Base-by-base conservation (phyloP, 139 green algal species). In the Micromonas commoda region DNA sequence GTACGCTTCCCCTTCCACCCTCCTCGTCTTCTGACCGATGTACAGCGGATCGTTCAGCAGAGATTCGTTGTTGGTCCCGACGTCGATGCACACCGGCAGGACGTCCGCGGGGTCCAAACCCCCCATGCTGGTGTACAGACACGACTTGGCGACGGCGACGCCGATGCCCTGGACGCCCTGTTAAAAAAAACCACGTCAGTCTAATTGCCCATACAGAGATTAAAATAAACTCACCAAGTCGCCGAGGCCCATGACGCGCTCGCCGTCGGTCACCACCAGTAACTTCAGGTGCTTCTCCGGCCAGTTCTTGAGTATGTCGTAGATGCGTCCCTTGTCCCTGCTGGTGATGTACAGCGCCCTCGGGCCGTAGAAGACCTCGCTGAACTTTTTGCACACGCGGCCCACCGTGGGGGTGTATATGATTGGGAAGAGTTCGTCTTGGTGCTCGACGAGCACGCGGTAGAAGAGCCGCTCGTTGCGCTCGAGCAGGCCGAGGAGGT, bases 401-500 rank as follows among this genome's bases (percentile, higher is more conserved):
- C 92, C 89, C 1, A 96, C 91, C 16, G 89, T 21, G n/a, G 89
- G 89, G 0, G 88, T 91, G 82, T 91, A 91, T 24, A 88, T 70
- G 52, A 97, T 93, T 52, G 90, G 93, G 0, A 92, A 89, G 87
- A 98, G 94, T 35, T 96, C 90, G 67, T 80, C 32, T 16, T 80
- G 72, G 61, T 85, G 85, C 28, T 80, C 68, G 26, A 71, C 76
- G 2, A 85, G 35, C 32, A 91, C 28, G 26, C 85, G 86, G 87
- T 96, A 98, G 82, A 93, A 98, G 0, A 98, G 88, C 0, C 89
- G 96, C 83, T 97, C 92, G 78, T 98, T 98, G 71, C 94, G 85
- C 79, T 97, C 89, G 80, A 97, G 84, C 64, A 85, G 26, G 26
- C 37, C 28, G 54, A 71, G 31, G 31, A 76, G 60, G 19, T 70